Conservation (phyloP, 306 rosid genomes). For the Malus sylvestris region DNA sequence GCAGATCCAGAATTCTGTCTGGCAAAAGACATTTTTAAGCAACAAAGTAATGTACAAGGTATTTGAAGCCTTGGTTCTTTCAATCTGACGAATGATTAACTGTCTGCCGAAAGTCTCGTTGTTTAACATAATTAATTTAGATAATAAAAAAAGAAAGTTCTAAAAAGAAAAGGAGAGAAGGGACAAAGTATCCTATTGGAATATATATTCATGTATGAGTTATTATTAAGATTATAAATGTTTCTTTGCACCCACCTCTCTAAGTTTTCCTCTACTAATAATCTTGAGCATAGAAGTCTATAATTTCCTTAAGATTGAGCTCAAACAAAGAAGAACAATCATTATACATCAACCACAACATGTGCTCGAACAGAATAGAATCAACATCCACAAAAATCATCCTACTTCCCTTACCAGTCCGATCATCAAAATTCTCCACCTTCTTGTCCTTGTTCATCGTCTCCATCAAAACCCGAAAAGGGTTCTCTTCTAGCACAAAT, state of each 20-base stretch:
- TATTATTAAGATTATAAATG: background rate
- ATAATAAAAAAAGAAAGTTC: too few species aligned
- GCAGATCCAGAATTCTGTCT: background rate
- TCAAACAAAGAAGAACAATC: slow-evolving; percentile 67
- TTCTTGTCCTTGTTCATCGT: slow-evolving; percentile 27
- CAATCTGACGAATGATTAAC: too few species aligned
- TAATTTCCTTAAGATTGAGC: slow-evolving; percentile 70
- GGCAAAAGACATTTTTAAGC: background rate
- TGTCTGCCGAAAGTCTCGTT: too few species aligned
- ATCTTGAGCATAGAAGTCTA: slow-evolving; percentile 81
- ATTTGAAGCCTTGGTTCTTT: too few species aligned
- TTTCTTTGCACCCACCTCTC: slow-evolving; percentile 14
- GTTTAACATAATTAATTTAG: too few species aligned
- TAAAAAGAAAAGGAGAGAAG: too few species aligned
- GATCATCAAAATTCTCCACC: background rate
- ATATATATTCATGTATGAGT: too few species aligned
- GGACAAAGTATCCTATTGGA: too few species aligned
- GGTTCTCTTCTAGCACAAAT: slow-evolving; percentile 60
- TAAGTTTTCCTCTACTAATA: background rate
- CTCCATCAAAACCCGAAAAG: slow-evolving; percentile 61
- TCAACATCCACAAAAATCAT: slow-evolving; percentile 74
- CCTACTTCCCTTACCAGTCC: background rate
- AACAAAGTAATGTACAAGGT: background rate
- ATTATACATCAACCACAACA: slow-evolving; percentile 80
- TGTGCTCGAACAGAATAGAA: slow-evolving; percentile 83